phyloP scores from a whole-genome alignment of 2,329 filamentous ascomycete genomes.

The Fusarium sp. region DNA sequence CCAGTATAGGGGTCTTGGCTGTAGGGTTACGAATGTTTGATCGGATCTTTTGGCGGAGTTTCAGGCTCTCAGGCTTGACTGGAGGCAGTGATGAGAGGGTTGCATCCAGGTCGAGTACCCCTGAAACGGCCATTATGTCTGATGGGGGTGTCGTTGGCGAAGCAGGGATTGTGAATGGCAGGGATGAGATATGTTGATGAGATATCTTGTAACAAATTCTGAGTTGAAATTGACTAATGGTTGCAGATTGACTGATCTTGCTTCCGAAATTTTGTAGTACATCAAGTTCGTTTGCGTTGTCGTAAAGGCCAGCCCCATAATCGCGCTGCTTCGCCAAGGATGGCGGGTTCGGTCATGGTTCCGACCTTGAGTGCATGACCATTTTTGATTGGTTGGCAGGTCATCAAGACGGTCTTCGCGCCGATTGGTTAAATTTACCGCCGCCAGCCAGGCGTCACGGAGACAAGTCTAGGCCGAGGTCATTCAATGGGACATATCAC shows the following conservation, averaged over 20 bases:
- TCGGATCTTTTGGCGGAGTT: not conserved
- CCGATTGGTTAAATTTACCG: not conserved
- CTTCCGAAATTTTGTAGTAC: not conserved
- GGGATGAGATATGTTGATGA: not conserved
- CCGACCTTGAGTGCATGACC: not conserved
- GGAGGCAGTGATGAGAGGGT: conserved; percentile 3
- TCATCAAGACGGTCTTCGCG: not conserved
- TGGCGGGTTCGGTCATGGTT: not conserved
- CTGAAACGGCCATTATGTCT: not conserved
- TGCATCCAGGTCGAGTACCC: not conserved
- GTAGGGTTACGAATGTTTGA: not conserved
- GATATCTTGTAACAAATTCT: not conserved
- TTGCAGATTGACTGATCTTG: not conserved
- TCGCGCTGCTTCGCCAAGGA: not conserved
- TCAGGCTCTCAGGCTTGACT: not conserved
- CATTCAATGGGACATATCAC: not conserved
- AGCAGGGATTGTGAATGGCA: not conserved
- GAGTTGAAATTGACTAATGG: not conserved
- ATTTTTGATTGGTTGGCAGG: not conserved
- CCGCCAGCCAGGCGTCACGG: not conserved
- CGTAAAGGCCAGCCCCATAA: not conserved
- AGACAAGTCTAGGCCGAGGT: not conserved
- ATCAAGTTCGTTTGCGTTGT: not conserved
- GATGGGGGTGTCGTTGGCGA: not conserved
- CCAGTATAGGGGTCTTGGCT: conserved; percentile 9